Percentiles rank a stretch among this genome's conserved stretches.
Conservation (phyloP, 805 yeast genomes). For the Schwanniomyces occidentalis region DNA sequence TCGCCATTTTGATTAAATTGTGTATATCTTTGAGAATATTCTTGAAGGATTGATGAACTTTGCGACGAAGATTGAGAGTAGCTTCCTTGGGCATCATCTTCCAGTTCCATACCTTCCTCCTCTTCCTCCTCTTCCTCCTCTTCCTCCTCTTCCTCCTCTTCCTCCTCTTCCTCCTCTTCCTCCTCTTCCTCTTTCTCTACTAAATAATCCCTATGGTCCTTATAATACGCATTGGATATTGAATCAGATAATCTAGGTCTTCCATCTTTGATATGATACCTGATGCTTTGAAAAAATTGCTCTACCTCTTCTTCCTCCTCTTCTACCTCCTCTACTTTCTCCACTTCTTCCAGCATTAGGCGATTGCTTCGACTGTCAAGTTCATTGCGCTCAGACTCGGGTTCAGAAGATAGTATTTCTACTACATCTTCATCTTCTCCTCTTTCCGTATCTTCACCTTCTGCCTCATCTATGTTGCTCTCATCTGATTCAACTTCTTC, state of each 20-base stretch:
- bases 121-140: constrained; percentile 10
- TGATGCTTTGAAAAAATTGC: not conserved
- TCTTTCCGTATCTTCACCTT: constrained; percentile 22
- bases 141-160: constrained; percentile 33
- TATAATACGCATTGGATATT: not conserved
- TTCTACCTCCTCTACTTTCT: constrained; percentile 9
- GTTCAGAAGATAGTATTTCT: constrained; percentile 24
- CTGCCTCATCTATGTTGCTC: constrained; percentile 5
- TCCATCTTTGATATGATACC: constrained; percentile 5
- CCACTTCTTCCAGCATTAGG: constrained; percentile 4
- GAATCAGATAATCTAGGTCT: constrained; percentile 5
- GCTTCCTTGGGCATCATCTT: constrained; percentile 26
- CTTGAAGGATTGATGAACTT: too few species aligned
- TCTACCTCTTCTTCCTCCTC: constrained; percentile 6
- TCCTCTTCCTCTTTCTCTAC: constrained; percentile 11
- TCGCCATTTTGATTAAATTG: too few species aligned
- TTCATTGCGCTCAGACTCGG: constrained; percentile 6
- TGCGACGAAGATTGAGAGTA: too few species aligned
- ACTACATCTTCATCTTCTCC: constrained; percentile 52
- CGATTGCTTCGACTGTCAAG: not conserved
- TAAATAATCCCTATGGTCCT: not conserved
- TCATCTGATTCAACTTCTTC: constrained; percentile 4
- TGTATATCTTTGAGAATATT: too few species aligned
- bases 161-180: constrained; percentile 4
- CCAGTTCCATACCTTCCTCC: constrained; percentile 37